Evolutionary conservation across 371 early-diverging fungal species (phyloP).

Genomic region (Apophysomyces ossiformis): DNA sequence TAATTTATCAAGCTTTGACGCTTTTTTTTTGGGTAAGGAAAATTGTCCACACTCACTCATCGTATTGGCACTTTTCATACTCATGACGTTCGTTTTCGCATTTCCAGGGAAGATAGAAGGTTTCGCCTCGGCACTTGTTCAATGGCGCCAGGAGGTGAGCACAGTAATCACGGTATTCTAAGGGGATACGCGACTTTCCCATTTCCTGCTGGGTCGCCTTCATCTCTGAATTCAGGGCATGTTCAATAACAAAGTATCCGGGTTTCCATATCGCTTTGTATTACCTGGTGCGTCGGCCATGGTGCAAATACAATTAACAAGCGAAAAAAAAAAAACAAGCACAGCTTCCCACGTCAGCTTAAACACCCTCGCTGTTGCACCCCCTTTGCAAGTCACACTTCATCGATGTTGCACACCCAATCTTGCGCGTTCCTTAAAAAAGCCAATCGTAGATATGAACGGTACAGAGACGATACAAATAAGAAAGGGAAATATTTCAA

Average conservation of each 20-base stretch:
- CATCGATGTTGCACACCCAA: too few species aligned
- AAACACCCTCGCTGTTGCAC: too few species aligned
- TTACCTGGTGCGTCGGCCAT: constrained; percentile 19
- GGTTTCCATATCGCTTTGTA: not conserved
- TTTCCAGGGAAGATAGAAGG: constrained; percentile 90
- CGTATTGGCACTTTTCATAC: constrained; percentile 96
- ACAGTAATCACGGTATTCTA: constrained; percentile 93
- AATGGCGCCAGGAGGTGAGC: constrained; percentile 88
- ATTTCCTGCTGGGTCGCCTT: constrained; percentile 87
- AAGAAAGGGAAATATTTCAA: too few species aligned
- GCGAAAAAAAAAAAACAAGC: constrained; percentile 11
- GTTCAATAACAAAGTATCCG: not conserved
- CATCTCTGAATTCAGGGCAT: constrained; percentile 59
- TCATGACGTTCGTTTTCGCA: constrained; percentile 89
- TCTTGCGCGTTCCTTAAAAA: too few species aligned
- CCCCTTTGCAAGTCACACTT: too few species aligned
- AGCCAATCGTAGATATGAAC: too few species aligned
- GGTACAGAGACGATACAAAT: too few species aligned
- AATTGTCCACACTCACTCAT: constrained; percentile 71
- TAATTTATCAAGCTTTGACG: not conserved
- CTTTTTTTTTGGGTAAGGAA: not conserved
- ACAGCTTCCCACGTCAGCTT: constrained; percentile 10
- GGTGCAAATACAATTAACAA: constrained; percentile 8
- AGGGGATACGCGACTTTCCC: constrained; percentile 82
- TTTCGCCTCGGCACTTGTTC: constrained; percentile 89